Evolutionary conservation across 2,329 filamentous ascomycete genomes (phyloP), one percentile per base, ranked within the genome.

Genomic region (Fusarium napiforme): DNA sequence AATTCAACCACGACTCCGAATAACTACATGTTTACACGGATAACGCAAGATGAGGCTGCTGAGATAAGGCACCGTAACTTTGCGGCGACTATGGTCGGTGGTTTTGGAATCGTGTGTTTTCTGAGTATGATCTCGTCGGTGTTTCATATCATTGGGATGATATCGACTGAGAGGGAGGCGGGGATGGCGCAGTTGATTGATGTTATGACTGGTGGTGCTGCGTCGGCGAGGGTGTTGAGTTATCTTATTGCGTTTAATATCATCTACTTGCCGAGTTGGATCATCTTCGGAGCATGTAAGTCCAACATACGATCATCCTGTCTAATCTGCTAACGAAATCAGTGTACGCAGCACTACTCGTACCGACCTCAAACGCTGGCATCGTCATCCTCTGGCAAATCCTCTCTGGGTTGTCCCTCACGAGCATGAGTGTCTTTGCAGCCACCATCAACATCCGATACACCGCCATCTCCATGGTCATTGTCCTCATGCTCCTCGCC

Each of bases 151-250:
- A 46, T 62, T 2, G 94, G 94, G 7, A 89, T 94, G 73, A 91
- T 96, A 82, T 93, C 94, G 6, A 89, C 90, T 5, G 94, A 97
- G 82, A 85, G 94, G 59, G 94, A 97, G 82, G 83, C 90, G 21
- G 94, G 93, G 39, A 94, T 96, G 87, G 92, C 92, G 9, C 93
- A 94, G 69, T 85, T 97, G 12, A 89, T 97, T 50, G 94, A 97
- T 81, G 92, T 93, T 45, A 96, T 96, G 93, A 94, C 94, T 84
- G 91, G 93, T 1, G 93, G 92, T 64, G 87, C 86, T 64, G 86
- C 87, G 40, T 88, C 89, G 19, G 91, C 91, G 8, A 87, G 94
- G 19, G 85, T 96, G 6, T 76, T 94, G 9, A 90, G 93, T 0
- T 90, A 93, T 70, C 92, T 95, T 77, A 78, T 94, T 30, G 88